phyloP scores from a whole-genome alignment of 768 basidiomycete species.

The Tricholoma hemisulphureum region DNA sequence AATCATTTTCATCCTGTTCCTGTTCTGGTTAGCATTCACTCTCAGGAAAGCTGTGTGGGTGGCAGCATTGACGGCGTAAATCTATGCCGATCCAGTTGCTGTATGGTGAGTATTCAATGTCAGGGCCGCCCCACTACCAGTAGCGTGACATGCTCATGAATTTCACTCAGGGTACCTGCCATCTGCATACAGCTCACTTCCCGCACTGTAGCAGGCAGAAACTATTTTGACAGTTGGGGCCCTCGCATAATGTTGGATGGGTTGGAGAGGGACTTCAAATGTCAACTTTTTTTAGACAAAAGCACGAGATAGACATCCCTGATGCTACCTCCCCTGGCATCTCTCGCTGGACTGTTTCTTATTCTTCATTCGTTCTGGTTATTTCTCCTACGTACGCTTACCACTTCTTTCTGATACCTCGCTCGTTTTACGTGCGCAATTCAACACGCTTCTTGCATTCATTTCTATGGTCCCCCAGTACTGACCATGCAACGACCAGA shows the following conservation, averaged over 20 bases:
- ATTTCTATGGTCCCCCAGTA: neutral
- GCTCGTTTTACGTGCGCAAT: neutral
- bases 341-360: neutral
- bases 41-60: conserved; percentile 28
- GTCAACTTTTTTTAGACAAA: neutral
- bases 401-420: neutral
- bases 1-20: conserved; percentile 36
- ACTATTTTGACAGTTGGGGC: neutral
- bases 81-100: conserved; percentile 9
- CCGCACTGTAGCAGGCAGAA: neutral
- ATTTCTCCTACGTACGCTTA: neutral
- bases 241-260: neutral
- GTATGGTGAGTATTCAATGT: neutral
- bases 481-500: too few relatives aligned
- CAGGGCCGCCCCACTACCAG: too few relatives aligned
- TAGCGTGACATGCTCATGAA: neutral
- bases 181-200: neutral
- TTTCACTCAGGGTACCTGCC: neutral
- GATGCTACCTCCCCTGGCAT: neutral
- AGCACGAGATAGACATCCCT: neutral
- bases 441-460: neutral
- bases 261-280: neutral
- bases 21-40: conserved; percentile 46
- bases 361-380: neutral
- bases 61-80: conserved; percentile 13